Evolutionary conservation across 306 rosid species (phyloP).

Genomic region (Dryas drummondii): DNA sequence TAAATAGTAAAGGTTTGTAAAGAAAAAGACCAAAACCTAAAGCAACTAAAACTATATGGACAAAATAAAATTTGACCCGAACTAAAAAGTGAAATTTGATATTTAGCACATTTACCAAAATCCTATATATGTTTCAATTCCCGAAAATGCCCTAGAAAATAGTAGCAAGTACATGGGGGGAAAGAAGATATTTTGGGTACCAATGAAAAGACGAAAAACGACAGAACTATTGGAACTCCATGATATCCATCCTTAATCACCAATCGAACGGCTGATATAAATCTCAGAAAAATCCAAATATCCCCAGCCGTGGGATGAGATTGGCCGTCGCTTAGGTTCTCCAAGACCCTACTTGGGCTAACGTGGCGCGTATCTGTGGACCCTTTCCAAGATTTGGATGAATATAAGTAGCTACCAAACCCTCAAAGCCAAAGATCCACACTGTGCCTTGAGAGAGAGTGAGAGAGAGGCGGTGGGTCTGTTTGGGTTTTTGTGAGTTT

Average conservation of each 20-base stretch:
- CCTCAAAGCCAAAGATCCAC: neutral
- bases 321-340: neutral
- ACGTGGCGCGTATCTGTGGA: conserved; percentile 4
- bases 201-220: neutral
- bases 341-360: neutral
- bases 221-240: neutral
- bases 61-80: too few relatives aligned
- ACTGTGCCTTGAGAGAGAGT: conserved; percentile 5
- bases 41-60: too few relatives aligned
- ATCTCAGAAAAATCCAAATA: neutral
- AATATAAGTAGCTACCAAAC: conserved; percentile 17
- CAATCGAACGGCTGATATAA: neutral
- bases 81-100: too few relatives aligned
- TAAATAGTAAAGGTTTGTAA: too few relatives aligned
- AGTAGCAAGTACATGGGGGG: neutral
- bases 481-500: conserved; percentile 14
- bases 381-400: neutral
- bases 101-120: too few relatives aligned
- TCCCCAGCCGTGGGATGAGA: neutral
- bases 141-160: neutral
- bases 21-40: too few relatives aligned
- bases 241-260: neutral
- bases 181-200: neutral
- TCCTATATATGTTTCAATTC: neutral
- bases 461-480: conserved; percentile 17